Conservation (phyloP, 2,329 filamentous ascomycete genomes). For the Fusarium sp. region DNA sequence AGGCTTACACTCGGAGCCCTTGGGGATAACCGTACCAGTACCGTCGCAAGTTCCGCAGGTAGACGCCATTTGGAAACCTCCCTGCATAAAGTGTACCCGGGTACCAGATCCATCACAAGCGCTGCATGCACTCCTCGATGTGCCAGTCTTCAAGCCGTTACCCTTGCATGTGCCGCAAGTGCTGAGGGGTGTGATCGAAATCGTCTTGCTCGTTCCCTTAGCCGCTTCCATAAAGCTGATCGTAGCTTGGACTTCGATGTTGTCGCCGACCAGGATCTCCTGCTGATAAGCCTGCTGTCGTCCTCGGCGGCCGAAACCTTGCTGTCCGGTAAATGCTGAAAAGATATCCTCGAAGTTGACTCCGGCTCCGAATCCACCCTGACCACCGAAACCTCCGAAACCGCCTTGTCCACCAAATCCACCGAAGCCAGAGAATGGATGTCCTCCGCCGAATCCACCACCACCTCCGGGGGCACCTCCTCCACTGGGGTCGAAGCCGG, state of each 20-base stretch:
- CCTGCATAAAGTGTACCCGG: slow-evolving; percentile 87
- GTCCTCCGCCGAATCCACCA: slow-evolving; percentile 71
- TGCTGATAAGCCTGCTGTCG: slow-evolving; percentile 74
- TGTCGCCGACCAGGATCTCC: slow-evolving; percentile 90
- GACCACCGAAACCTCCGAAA: slow-evolving; percentile 46
- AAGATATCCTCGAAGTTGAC: slow-evolving; percentile 99
- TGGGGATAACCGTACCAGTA: slow-evolving; percentile 78
- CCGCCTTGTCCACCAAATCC: slow-evolving; percentile 36
- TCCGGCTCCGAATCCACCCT: slow-evolving; percentile 79
- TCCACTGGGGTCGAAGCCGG: slow-evolving; percentile 84
- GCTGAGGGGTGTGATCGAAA: slow-evolving; percentile 83
- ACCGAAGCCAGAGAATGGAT: slow-evolving; percentile 70
- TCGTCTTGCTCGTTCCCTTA: slow-evolving; percentile 89
- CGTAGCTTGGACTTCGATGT: slow-evolving; percentile 92
- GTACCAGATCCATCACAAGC: slow-evolving; percentile 88
- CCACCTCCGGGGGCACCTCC: slow-evolving; percentile 66
- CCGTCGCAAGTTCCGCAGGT: slow-evolving; percentile 87
- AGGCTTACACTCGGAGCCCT: slow-evolving; percentile 80
- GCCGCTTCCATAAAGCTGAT: slow-evolving; percentile 97
- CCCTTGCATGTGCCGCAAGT: slow-evolving; percentile 86
- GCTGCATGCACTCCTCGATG: slow-evolving; percentile 78
- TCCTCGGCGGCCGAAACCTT: slow-evolving; percentile 62
- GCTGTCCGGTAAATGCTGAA: slow-evolving; percentile 78
- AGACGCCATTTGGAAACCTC: slow-evolving; percentile 95
- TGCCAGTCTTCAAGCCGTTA: slow-evolving; percentile 84